phyloP scores from a whole-genome alignment of 2,329 filamentous ascomycete species.

The Dactylellina sp. region DNA sequence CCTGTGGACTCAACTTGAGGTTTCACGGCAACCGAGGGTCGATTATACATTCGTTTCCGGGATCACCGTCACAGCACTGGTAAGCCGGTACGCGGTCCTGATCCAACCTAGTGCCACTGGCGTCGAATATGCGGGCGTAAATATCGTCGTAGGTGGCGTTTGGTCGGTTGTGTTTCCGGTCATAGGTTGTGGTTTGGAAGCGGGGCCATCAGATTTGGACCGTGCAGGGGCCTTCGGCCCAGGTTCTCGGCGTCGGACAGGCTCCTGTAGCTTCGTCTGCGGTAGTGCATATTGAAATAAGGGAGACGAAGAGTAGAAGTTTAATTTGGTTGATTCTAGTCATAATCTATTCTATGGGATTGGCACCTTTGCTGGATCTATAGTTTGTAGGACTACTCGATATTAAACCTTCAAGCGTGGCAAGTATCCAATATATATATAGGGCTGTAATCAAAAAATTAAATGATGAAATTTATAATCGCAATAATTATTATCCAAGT shows the following conservation, averaged over 20 bases:
- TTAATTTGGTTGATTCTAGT: too few relatives aligned
- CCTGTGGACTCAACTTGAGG: constrained; percentile 20
- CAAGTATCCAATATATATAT: too few relatives aligned
- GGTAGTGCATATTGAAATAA: not conserved
- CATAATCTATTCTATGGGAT: too few relatives aligned
- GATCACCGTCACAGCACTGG: constrained; percentile 1
- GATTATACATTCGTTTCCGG: constrained; percentile 6
- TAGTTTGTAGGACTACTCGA: too few relatives aligned
- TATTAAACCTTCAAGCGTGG: too few relatives aligned
- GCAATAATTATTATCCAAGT: too few relatives aligned
- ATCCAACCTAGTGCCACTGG: constrained; percentile 5
- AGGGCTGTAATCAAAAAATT: too few relatives aligned
- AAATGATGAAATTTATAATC: too few relatives aligned
- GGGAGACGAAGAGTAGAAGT: not conserved
- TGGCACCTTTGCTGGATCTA: too few relatives aligned
- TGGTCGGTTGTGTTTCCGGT: not conserved
- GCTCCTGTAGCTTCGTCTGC: not conserved
- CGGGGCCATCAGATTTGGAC: constrained; percentile 19
- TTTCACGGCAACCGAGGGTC: not conserved
- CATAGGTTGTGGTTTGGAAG: not conserved
- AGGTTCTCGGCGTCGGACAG: not conserved
- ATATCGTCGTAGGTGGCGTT: constrained; percentile 7
- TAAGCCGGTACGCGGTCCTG: not conserved
- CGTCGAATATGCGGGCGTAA: constrained; percentile 19
- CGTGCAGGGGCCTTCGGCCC: constrained; percentile 4